Percentiles rank a stretch among this genome's conserved stretches.
Evolutionary conservation across 768 basidiomycete genomes (phyloP).

Genomic region (Boletus sp.): DNA sequence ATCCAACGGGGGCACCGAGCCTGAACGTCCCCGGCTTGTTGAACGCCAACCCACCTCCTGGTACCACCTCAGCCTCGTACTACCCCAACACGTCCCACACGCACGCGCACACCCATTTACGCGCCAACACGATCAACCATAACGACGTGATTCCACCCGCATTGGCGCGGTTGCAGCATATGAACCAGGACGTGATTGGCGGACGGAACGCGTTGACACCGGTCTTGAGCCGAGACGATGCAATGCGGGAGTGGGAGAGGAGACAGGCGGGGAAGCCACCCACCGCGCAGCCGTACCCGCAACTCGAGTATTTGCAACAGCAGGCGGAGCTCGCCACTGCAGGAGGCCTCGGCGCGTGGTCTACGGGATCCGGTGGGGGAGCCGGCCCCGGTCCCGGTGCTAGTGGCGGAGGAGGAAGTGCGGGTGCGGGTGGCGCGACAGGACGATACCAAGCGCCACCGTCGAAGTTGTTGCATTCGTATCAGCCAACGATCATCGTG

Average conservation of each 20-base stretch:
- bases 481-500: conserved; percentile 59
- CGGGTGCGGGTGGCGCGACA: conserved; percentile 13
- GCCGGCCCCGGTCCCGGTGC: no score
- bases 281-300: conserved; percentile 80
- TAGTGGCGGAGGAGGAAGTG: conserved; percentile 29
- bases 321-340: conserved; percentile 82
- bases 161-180: conserved; percentile 82
- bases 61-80: conserved; percentile 56
- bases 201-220: conserved; percentile 83
- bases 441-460: conserved; percentile 47
- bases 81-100: conserved; percentile 41
- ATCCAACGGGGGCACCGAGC: conserved; percentile 15
- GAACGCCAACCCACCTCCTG: conserved; percentile 46
- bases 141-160: conserved; percentile 92
- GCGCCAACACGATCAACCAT: conserved; percentile 90
- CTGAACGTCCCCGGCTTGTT: conserved; percentile 28
- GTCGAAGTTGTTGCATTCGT: conserved; percentile 33
- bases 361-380: conserved; percentile 26
- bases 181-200: conserved; percentile 79
- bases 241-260: conserved; percentile 94
- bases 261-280: conserved; percentile 71
- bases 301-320: conserved; percentile 89
- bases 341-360: conserved; percentile 60
- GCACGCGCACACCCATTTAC: conserved; percentile 51
- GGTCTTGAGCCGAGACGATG: conserved; percentile 91